Percentiles rank a stretch among this genome's conserved stretches.
phyloP scores from a whole-genome alignment of 306 rosid species.

The Rosa persica region DNA sequence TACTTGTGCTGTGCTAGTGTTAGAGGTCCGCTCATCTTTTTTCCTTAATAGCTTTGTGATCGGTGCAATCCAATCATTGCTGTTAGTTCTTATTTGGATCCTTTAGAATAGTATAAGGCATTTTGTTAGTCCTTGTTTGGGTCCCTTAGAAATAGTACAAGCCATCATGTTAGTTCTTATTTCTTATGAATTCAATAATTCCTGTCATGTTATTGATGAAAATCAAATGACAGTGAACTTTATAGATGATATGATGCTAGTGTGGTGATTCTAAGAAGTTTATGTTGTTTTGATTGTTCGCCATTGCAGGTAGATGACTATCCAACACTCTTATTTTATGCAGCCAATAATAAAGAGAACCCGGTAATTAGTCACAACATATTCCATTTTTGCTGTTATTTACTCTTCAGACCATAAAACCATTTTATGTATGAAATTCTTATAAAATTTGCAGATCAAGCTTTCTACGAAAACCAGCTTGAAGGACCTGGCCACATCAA shows the following conservation, averaged over 20 bases:
- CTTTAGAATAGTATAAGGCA: background rate
- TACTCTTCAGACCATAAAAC: background rate
- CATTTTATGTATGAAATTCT: slow-evolving; percentile 1
- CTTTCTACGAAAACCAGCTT: slow-evolving; percentile 69
- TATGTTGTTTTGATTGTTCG: slow-evolving; percentile 5
- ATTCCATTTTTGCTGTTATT: background rate
- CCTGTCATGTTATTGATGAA: background rate
- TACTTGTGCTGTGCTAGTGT: background rate
- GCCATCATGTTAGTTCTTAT: background rate
- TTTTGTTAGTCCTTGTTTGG: background rate
- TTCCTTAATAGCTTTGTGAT: background rate
- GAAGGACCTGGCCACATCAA: slow-evolving; percentile 79
- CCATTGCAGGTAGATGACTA: slow-evolving; percentile 64
- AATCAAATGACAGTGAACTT: background rate
- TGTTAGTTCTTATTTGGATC: background rate
- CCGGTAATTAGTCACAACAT: slow-evolving; percentile 54
- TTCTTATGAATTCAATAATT: background rate
- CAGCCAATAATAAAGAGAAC: slow-evolving; percentile 58
- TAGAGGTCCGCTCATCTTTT: background rate
- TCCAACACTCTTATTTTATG: slow-evolving; percentile 72
- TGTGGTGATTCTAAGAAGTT: background rate
- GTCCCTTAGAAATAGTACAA: background rate
- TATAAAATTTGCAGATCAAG: slow-evolving; percentile 55
- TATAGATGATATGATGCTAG: background rate
- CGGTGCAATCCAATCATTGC: background rate